These are phyloP conservation scores for Auriscalpium microsporum DNA, from an alignment of 768 basidiomycete genomes.

Conservation along the genomic window DNA sequence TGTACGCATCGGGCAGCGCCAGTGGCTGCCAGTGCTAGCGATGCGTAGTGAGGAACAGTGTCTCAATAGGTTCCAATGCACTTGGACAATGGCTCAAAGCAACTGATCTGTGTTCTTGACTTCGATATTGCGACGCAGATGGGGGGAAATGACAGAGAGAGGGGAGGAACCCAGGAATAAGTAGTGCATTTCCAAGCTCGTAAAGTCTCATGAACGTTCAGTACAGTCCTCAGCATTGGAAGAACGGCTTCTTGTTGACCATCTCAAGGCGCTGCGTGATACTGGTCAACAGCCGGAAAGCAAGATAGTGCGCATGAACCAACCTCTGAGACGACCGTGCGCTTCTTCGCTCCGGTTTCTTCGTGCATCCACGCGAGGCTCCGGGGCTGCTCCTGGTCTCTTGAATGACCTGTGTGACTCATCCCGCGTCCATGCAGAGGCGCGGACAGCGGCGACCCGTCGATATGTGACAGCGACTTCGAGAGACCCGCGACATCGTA, in stretches of 20 bases:
- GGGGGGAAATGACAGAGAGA: too few species aligned
- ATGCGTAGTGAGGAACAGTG: too few species aligned
- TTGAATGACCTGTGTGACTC: constrained; percentile 16
- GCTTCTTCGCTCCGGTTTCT: constrained; percentile 35
- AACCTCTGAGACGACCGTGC: constrained; percentile 68
- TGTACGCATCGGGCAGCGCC: too few species aligned
- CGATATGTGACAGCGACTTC: constrained; percentile 67
- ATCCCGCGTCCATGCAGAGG: constrained; percentile 26
- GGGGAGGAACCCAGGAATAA: too few species aligned
- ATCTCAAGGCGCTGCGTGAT: constrained; percentile 59
- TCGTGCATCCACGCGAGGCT: constrained; percentile 38
- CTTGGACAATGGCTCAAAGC: too few species aligned
- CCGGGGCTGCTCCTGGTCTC: constrained; percentile 24
- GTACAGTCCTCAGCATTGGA: constrained; percentile 45
- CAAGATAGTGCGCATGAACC: constrained; percentile 14
- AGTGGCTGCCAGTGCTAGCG: too few species aligned
- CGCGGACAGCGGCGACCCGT: constrained; percentile 32
- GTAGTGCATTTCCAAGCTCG: too few species aligned
- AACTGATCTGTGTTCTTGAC: too few species aligned
- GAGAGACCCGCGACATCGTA: constrained; percentile 72
- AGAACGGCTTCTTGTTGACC: constrained; percentile 57
- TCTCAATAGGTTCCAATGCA: too few species aligned
- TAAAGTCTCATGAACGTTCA: too few species aligned
- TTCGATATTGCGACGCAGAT: too few species aligned
- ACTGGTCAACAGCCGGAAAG: not conserved